A percentile compares a stretch with the other conserved stretches of the same genome.
Evolutionary conservation across 352 stramenopile genomes (phyloP).

Genomic region (Thalassiosira livingstoniorum): DNA sequence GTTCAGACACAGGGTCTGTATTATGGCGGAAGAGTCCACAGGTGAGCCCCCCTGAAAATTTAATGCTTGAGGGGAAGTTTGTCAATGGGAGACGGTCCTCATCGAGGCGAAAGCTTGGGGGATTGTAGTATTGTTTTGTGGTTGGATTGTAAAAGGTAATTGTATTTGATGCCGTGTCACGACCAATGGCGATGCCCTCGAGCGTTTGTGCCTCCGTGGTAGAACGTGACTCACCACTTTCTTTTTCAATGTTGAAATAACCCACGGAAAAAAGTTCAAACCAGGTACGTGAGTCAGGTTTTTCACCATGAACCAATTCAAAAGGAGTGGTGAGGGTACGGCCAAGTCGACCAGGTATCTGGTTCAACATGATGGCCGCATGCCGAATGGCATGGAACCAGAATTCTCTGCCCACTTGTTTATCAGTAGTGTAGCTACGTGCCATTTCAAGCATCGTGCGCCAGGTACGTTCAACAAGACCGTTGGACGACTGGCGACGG

Average conservation of each 20-base stretch:
- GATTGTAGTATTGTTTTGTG: conserved; percentile 4
- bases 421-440: conserved; percentile 23
- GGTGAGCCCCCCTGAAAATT: background rate
- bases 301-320: too few relatives aligned
- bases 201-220: too few relatives aligned
- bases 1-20: background rate
- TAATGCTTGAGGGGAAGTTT: background rate
- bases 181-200: too few relatives aligned
- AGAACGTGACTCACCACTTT: too few relatives aligned
- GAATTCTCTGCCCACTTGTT: conserved; percentile 19
- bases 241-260: too few relatives aligned
- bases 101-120: conserved; percentile 1
- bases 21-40: background rate
- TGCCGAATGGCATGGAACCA: conserved; percentile 22
- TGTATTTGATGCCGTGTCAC: too few relatives aligned
- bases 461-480: conserved; percentile 32
- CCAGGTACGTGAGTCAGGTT: too few relatives aligned
- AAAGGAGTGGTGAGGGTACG: conserved; percentile 13
- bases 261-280: too few relatives aligned
- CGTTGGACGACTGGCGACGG: conserved; percentile 25
- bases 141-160: conserved; percentile 30
- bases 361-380: conserved; percentile 16
- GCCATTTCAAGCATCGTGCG: conserved; percentile 29
- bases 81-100: conserved; percentile 1
- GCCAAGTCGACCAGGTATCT: conserved; percentile 10